Conservation (phyloP, 1,284 basidiomycete species). For the Papiliotrema nemorosa region DNA sequence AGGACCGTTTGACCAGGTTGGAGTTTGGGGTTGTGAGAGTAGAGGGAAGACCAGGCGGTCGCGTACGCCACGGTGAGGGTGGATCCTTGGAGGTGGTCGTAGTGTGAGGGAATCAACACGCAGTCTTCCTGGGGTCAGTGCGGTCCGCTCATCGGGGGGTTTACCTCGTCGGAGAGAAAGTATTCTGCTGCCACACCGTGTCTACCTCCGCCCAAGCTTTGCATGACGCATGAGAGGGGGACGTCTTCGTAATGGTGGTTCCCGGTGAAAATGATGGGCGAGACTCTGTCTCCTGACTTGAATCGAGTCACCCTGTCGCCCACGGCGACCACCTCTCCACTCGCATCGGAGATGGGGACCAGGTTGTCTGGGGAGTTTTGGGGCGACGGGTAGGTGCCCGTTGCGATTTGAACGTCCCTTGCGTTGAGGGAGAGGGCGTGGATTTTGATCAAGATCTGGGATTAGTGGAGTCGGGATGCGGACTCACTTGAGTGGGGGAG, state of each 20-base stretch:
- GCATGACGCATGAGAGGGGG: conserved; percentile 24
- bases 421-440: background rate
- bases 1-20: conserved; percentile 49
- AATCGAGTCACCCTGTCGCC: conserved; percentile 40
- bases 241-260: conserved; percentile 45
- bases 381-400: conserved; percentile 27
- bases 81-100: conserved; percentile 44
- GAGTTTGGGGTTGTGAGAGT: conserved; percentile 42
- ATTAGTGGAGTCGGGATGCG: background rate
- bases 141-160: background rate
- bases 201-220: conserved; percentile 45
- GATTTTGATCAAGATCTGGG: background rate
- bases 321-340: conserved; percentile 46
- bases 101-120: conserved; percentile 42
- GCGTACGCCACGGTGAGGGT: conserved; percentile 47
- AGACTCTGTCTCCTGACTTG: conserved; percentile 46
- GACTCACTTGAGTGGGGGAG: background rate
- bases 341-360: conserved; percentile 48
- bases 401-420: background rate
- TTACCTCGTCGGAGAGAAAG: conserved; percentile 27
- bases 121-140: conserved; percentile 17
- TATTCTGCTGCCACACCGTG: conserved; percentile 45
- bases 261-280: conserved; percentile 32
- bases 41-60: conserved; percentile 50
- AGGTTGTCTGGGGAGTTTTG: conserved; percentile 32